Base-by-base conservation (phyloP, 2,329 filamentous ascomycete genomes). In the Pezicula radicicola region DNA sequence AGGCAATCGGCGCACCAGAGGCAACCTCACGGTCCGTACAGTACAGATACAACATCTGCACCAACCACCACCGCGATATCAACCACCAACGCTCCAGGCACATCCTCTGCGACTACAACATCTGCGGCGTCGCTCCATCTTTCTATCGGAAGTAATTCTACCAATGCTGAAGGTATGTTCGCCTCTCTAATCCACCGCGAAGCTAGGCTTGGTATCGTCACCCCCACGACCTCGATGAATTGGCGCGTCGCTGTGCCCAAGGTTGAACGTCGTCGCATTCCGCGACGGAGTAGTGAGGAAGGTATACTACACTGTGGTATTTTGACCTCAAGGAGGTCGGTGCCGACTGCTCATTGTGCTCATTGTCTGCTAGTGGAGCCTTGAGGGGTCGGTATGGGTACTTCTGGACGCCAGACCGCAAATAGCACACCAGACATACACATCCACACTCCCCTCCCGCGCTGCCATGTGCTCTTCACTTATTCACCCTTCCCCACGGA, bases 151-250 rank as follows among this genome's bases (percentile, higher is more conserved):
- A 55, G 37, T 48, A 50, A 48, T 52, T 55, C 46, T 57, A 64
- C 57, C 59, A 64, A 65, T 67, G 63, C 60, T 64, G 58, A 63
- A 65, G 63, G 65, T 67, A 64, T 65, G 65, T 59, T 55, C 41
- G 46, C 41, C n/a, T 33, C 46, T 12, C 47, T 46, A 7, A 33
- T 49, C 49, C 45, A 45, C 52, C 46, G 40, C 50, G 35, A 41
- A 33, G 19, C 27, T 36, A 27, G 40, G 50, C 55, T 57, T 60
- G n/a, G n/a, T n/a, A 21, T 21, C 21, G 21, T 21, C 21, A 19
- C 42, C 42, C 42, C 42, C 42, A 45, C 42, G 42, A 25, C 42
- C n/a, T 9, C 42, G 9, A 28, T 45, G 42, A 45, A 44, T 25
- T 45, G 21, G 27, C 42, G 42, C 42, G 16, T 27, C 21, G 15